These are phyloP conservation scores for Orychophragmus violaceus DNA, from an alignment of 345 rosid genomes.

Conservation along the genomic window DNA sequence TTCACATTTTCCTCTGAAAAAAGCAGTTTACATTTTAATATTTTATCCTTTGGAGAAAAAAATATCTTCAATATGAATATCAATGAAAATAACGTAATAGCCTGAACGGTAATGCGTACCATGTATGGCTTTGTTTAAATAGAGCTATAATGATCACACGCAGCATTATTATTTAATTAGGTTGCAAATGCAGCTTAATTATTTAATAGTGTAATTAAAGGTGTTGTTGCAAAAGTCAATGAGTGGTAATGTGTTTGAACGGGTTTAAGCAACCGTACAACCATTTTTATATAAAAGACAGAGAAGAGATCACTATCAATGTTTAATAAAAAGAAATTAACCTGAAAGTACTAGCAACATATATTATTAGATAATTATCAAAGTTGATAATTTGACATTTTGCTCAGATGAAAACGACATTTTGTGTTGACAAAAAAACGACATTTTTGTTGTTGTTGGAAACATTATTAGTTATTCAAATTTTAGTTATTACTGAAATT, in stretches of 20 bases:
- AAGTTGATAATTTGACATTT: no score
- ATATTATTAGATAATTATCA: no score
- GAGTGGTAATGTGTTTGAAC: background rate
- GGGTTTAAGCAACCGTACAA: background rate
- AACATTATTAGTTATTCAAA: no score
- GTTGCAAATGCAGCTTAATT: background rate
- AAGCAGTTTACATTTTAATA: background rate
- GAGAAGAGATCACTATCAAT: background rate
- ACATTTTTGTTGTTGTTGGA: no score
- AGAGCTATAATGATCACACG: background rate
- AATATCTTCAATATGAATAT: background rate
- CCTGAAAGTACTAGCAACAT: no score
- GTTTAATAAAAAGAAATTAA: no score
- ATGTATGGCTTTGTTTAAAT: background rate
- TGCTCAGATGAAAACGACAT: no score
- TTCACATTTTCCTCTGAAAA: background rate
- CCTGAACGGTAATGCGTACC: background rate
- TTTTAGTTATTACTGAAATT: no score
- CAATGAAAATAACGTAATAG: background rate
- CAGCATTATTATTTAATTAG: background rate
- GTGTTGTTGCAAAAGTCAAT: slow-evolving; percentile 8
- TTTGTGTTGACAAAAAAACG: no score
- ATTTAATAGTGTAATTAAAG: background rate
- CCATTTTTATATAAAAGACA: background rate
- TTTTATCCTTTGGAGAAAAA: background rate